Conservation (phyloP, 1,284 basidiomycete species). For the Leucocoprinus gongylophorus region DNA sequence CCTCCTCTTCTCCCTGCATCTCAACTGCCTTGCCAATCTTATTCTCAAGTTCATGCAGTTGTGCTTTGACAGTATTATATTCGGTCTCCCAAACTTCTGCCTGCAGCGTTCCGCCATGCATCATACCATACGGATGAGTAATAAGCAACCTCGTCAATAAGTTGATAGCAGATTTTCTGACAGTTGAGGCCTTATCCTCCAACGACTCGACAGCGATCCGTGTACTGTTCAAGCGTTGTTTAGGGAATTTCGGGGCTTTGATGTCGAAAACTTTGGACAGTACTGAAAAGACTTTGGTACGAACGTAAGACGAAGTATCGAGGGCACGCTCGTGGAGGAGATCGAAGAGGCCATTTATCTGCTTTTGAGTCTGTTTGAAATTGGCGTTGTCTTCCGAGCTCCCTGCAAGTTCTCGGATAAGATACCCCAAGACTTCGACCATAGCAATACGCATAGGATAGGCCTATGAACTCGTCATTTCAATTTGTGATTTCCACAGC, state of each 20-base stretch:
- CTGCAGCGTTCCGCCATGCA: constrained; percentile 81
- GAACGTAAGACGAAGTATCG: constrained; percentile 88
- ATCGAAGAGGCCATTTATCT: constrained; percentile 79
- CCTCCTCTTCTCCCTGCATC: constrained; percentile 31
- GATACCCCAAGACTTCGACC: constrained; percentile 77
- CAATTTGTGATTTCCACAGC: background rate
- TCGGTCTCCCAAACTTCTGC: constrained; percentile 69
- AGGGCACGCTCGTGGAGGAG: constrained; percentile 82
- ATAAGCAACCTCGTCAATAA: constrained; percentile 73
- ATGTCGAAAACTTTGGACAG: constrained; percentile 69
- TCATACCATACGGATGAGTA: constrained; percentile 89
- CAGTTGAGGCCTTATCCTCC: constrained; percentile 87
- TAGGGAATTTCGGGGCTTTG: constrained; percentile 72
- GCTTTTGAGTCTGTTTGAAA: constrained; percentile 64
- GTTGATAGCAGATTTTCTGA: constrained; percentile 79
- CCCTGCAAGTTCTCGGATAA: constrained; percentile 72
- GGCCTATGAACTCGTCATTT: constrained; percentile 41
- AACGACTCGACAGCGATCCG: constrained; percentile 73
- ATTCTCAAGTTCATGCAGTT: constrained; percentile 54
- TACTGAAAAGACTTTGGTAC: constrained; percentile 79
- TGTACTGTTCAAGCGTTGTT: constrained; percentile 76
- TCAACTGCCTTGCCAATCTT: constrained; percentile 51
- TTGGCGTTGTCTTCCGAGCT: constrained; percentile 51
- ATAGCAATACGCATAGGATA: constrained; percentile 95
- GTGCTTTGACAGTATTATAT: constrained; percentile 49